These are phyloP conservation scores for Lactarius pseudohatsudake DNA, from an alignment of 768 basidiomycete genomes.

Conservation along the genomic window DNA sequence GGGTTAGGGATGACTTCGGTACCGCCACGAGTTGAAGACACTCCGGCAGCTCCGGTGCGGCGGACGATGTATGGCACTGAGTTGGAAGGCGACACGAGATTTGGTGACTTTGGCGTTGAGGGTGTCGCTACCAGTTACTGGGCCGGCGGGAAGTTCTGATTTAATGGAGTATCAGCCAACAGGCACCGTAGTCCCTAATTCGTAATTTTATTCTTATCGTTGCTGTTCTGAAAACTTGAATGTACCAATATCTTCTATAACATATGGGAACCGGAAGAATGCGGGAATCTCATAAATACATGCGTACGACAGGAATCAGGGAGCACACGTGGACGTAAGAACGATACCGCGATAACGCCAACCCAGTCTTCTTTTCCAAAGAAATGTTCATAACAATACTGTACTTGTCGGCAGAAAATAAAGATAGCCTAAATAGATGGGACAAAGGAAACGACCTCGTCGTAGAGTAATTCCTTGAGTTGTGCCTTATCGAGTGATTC, in stretches of 20 bases:
- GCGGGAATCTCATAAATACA: not conserved
- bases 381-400: constrained; percentile 2
- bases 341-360: not conserved
- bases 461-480: constrained; percentile 79
- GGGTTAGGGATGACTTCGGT: constrained; percentile 45
- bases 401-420: constrained; percentile 16
- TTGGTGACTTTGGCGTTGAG: constrained; percentile 81
- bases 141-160: constrained; percentile 49
- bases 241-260: constrained; percentile 18
- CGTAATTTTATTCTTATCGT: constrained; percentile 27
- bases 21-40: constrained; percentile 42
- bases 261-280: not conserved
- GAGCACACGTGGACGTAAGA: not conserved
- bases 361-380: not conserved
- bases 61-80: constrained; percentile 86
- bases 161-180: not conserved
- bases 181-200: constrained; percentile 6
- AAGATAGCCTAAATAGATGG: constrained; percentile 51
- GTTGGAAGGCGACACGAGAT: constrained; percentile 76
- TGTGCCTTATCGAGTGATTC: constrained; percentile 76
- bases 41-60: constrained; percentile 49
- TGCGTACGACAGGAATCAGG: constrained; percentile 1
- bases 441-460: constrained; percentile 77
- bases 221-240: constrained; percentile 5
- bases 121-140: constrained; percentile 75